Base-by-base conservation (phyloP, 495 filamentous ascomycete species). In the Aspergillus saccharolyticus region DNA sequence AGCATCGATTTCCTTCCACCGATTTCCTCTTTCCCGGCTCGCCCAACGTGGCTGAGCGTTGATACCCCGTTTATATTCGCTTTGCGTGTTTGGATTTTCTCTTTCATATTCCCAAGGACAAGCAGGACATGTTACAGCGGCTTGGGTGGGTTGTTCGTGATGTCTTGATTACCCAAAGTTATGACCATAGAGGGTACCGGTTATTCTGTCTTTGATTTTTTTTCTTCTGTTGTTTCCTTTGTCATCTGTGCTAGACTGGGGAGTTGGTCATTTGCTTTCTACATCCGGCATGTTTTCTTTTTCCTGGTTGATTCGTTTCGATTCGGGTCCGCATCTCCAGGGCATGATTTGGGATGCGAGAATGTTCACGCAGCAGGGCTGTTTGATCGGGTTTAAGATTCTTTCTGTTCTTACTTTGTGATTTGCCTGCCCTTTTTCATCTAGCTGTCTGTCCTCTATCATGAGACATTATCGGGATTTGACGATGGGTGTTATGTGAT, bases 111-210 rank as follows among this genome's bases (percentile, higher is more conserved):
- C 53, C 53, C 51, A 54, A 48, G 72, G 64, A 62, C 61, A 54
- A 54, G 63, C 55, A 60, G 56, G 66, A 57, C 63, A 62, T 53
- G 69, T 64, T 61, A 59, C 59, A 62, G 64, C 66, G 66, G 66
- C 56, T 44, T 39, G 51, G 55, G 56, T 39, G 54, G 59, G 60
- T 61, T 61, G 43, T 59, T 62, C 53, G 49, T 63, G 59, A 70
- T 67, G 57, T 59, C 64, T 65, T 62, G 58, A 55, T 66, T 59
- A 51, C 58, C 62, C 57, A 71, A 51, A 61, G 69, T 61, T 71
- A 73, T 66, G 73, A 73, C 69, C 68, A 77, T 77, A 79, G 77
- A 78, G 72, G n/a, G 72, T 76, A 62, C 65, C 68, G 71, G 71
- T 73, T 76, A 64, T 66, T 69, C 54, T 53, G 56, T 57, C 63